Evolutionary conservation across 176 grass and related monocot genomes (phyloP).

Genomic region (Metroxylon sagu): DNA sequence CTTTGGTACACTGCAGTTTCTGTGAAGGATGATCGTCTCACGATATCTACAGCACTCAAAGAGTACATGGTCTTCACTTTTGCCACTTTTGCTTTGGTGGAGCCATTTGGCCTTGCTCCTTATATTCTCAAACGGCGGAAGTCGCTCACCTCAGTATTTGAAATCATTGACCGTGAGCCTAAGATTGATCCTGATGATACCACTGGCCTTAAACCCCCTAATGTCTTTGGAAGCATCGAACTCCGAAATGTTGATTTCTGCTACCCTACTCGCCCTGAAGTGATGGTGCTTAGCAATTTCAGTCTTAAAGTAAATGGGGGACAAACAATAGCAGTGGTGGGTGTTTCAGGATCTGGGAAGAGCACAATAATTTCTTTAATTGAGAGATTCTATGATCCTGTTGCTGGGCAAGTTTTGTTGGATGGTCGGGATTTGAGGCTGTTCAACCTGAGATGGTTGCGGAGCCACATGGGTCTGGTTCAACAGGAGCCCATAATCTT

Average conservation of each 20-base stretch:
- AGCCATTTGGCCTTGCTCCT: constrained; percentile 94
- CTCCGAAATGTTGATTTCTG: constrained; percentile 93
- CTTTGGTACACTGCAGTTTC: constrained; percentile 93
- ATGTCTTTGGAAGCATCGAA: constrained; percentile 98
- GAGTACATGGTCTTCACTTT: constrained; percentile 96
- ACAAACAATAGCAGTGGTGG: constrained; percentile 91
- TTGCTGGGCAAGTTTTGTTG: constrained; percentile 88
- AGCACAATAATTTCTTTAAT: constrained; percentile 98
- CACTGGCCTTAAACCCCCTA: constrained; percentile 87
- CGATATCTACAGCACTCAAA: constrained; percentile 82
- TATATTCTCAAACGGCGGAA: constrained; percentile 98
- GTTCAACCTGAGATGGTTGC: constrained; percentile 93
- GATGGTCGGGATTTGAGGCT: constrained; percentile 92
- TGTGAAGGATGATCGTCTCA: constrained; percentile 45
- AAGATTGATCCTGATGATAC: constrained; percentile 98
- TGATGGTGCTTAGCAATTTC: constrained; percentile 96
- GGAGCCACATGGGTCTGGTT: constrained; percentile 94
- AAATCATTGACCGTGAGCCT: constrained; percentile 96
- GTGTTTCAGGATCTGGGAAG: constrained; percentile 94
- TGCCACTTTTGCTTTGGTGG: constrained; percentile 89
- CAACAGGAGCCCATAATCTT: constrained; percentile 96
- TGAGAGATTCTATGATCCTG: constrained; percentile 89
- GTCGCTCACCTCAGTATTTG: constrained; percentile 87
- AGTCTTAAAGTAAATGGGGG: constrained; percentile 90
- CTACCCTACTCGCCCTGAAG: constrained; percentile 74